Conservation (phyloP, 1,284 basidiomycete genomes). For the Trametes pubescens region DNA sequence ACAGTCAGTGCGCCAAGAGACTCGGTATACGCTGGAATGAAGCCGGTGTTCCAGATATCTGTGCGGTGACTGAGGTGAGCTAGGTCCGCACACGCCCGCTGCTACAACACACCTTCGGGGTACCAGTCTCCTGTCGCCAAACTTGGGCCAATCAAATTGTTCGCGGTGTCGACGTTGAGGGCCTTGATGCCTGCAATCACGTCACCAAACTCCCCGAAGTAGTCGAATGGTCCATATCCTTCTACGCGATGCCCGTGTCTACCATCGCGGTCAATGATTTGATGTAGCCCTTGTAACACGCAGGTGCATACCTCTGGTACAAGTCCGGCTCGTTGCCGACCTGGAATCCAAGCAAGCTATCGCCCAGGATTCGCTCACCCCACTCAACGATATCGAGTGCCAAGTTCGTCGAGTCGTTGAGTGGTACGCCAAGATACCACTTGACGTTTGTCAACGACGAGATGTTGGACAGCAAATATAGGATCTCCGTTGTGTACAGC, state of each 20-base stretch:
- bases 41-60: constrained; percentile 66
- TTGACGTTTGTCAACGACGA: constrained; percentile 59
- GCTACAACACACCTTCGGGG: constrained; percentile 45
- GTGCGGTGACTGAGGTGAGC: not conserved
- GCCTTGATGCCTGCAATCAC: constrained; percentile 53
- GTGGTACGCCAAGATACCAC: constrained; percentile 69
- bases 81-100: not conserved
- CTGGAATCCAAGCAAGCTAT: constrained; percentile 54
- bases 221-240: constrained; percentile 53
- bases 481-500: constrained; percentile 61
- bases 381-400: constrained; percentile 54
- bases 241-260: constrained; percentile 41
- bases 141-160: constrained; percentile 69
- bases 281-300: not conserved
- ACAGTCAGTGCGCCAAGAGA: constrained; percentile 60
- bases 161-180: constrained; percentile 50
- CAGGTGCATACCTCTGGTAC: constrained; percentile 43
- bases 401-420: constrained; percentile 56
- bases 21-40: constrained; percentile 55
- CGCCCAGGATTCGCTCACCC: constrained; percentile 53
- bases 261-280: not conserved
- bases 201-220: constrained; percentile 56
- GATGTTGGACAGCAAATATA: constrained; percentile 67
- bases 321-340: constrained; percentile 68
- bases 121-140: constrained; percentile 59